Conservation (phyloP, 164 flowering plant genomes). For the Cinnamomum micranthum region DNA sequence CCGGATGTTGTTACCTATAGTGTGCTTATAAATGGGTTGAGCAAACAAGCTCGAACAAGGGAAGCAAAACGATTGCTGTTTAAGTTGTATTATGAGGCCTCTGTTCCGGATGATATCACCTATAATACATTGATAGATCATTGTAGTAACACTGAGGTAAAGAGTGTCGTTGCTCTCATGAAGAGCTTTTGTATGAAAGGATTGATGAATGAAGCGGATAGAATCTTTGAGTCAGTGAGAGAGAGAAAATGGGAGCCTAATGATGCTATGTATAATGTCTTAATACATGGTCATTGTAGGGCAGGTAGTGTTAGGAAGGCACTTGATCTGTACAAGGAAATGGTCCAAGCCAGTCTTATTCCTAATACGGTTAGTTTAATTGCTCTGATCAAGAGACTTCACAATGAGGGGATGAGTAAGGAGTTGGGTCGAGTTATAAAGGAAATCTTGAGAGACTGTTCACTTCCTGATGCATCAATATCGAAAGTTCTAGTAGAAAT, state of each 20-base stretch:
- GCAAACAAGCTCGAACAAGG: slow-evolving; percentile 63
- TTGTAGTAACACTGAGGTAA: slow-evolving; percentile 45
- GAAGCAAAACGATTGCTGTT: slow-evolving; percentile 74
- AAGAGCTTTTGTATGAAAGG: slow-evolving; percentile 90
- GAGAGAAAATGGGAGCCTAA: slow-evolving; percentile 41
- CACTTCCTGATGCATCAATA: slow-evolving; percentile 58
- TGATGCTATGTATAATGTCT: slow-evolving; percentile 62
- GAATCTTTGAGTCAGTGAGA: slow-evolving; percentile 48
- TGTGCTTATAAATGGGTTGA: slow-evolving; percentile 79
- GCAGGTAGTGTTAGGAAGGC: slow-evolving; percentile 54
- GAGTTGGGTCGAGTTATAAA: slow-evolving; percentile 46
- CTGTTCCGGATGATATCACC: slow-evolving; percentile 56
- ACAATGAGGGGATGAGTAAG: slow-evolving; percentile 45
- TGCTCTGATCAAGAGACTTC: slow-evolving; percentile 60
- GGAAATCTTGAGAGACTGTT: slow-evolving; percentile 47
- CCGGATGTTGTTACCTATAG: slow-evolving; percentile 87
- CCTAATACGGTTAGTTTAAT: slow-evolving; percentile 56
- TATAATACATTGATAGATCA: slow-evolving; percentile 61
- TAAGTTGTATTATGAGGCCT: slow-evolving; percentile 56
- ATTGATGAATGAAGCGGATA: slow-evolving; percentile 81
- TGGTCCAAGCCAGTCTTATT: slow-evolving; percentile 43
- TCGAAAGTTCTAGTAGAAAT: slow-evolving; percentile 68
- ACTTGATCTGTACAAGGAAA: slow-evolving; percentile 52
- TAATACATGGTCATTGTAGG: slow-evolving; percentile 80
- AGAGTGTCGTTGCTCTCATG: slow-evolving; percentile 55